Evolutionary conservation across 2,329 filamentous ascomycete genomes (phyloP).

Genomic region (Neopestalotiopsis sp.): DNA sequence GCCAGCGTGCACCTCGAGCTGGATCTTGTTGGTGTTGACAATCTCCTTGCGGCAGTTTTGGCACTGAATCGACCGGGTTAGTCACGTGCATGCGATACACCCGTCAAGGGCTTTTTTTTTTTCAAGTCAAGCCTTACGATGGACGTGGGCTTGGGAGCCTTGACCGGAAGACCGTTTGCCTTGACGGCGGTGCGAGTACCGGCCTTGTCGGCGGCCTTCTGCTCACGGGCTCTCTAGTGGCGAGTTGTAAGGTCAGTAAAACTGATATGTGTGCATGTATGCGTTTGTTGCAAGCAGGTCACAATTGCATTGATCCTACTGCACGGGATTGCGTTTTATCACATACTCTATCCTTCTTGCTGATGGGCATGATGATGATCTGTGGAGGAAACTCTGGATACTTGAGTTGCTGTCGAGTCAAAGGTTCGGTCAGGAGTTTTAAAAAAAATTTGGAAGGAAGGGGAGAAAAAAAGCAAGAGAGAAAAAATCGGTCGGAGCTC

Average conservation of each 20-base stretch:
- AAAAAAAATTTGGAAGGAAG: neutral
- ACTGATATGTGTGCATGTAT: neutral
- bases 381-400: neutral
- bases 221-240: conserved; percentile 55
- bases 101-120: neutral
- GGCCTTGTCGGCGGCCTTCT: conserved; percentile 59
- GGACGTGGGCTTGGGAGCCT: conserved; percentile 56
- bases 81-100: conserved; percentile 22
- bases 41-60: conserved; percentile 56
- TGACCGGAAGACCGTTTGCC: conserved; percentile 59
- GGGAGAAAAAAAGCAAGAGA: neutral
- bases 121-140: conserved; percentile 42
- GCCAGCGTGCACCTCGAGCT: conserved; percentile 56
- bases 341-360: conserved; percentile 23
- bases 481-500: neutral
- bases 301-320: neutral
- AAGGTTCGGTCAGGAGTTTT: neutral
- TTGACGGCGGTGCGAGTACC: conserved; percentile 59
- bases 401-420: neutral
- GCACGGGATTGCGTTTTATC: no score
- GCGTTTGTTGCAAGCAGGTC: neutral
- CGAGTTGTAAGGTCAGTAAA: conserved; percentile 12
- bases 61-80: conserved; percentile 40
- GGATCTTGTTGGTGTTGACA: conserved; percentile 54
- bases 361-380: conserved; percentile 20